Base-by-base conservation (phyloP, 2,329 filamentous ascomycete genomes). In the Fusarium sp. region DNA sequence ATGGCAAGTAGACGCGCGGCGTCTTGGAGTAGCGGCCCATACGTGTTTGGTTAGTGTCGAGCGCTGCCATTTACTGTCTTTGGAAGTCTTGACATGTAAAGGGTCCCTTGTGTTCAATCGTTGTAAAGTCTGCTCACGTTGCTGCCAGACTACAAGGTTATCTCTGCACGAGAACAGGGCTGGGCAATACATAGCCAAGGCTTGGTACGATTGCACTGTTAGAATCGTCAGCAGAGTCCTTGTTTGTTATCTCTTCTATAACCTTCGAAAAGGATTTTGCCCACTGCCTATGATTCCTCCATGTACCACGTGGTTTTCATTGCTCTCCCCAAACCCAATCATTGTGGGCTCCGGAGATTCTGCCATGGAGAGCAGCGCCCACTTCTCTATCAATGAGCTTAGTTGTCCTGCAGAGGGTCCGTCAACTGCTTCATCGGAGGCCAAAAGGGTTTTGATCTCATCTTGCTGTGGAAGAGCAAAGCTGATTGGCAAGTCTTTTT, bases 1-100 rank as follows among this genome's bases (percentile, higher is more conserved):
- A 50, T 56, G 35, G 32, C 54, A 19, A 19, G 6, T 25, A 17
- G 55, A 63, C 60, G 46, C 60, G 60, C 56, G 56, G 37, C 53
- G 32, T 46, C 41, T 23, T 29, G 14, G 39, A 14, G n/a, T 17
- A 25, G 23, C 23, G 23, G 8, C 8, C 23, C 23, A 25, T 25
- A 7, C 23, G 6, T 25, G 8, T 11, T 15, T 39, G 14, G 35
- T 21, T 50, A 33, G 17, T 5, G 9, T 15, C 9, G 3, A 31
- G 36, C 36, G 46, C 49, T n/a, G 17, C 19, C 3, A 23, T 31
- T 42, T 29, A 36, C 36, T 15, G 10, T 36, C 50, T 29, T 36
- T 17, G 21, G 15, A 23, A n/a, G 6, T 9, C 15, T n/a, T 9
- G 10, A 36, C 9, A 17, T 36, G 10, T 10, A 11, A 6, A 19